A percentile compares a stretch with the other conserved stretches of the same genome.
Evolutionary conservation across 1,284 basidiomycete genomes (phyloP).

Genomic region (Trametes sp.): DNA sequence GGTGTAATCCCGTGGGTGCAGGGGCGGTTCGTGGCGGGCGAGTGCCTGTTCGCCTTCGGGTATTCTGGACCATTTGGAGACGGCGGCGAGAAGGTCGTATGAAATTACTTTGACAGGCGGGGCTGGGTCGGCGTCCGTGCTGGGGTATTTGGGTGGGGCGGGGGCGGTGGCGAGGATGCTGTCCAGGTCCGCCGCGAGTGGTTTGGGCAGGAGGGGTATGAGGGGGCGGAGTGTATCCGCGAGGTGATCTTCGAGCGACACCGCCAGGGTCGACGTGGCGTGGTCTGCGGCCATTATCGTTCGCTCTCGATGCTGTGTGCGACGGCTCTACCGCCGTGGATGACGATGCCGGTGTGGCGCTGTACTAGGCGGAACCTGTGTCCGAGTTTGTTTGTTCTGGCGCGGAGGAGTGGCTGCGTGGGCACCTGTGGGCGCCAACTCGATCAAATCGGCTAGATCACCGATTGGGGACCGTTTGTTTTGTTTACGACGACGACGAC

Average conservation of each 20-base stretch:
- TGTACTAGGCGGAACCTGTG: not conserved
- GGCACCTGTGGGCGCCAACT: conserved; percentile 9
- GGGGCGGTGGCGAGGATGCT: conserved; percentile 16
- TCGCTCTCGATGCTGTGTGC: not conserved
- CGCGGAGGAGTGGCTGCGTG: not conserved
- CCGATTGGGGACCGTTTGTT: not conserved
- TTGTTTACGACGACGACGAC: not conserved
- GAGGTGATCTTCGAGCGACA: conserved; percentile 76
- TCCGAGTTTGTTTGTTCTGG: not conserved
- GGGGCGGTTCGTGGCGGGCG: conserved; percentile 48
- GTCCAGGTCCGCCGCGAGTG: conserved; percentile 51
- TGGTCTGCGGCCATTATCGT: not conserved
- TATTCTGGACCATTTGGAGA: conserved; percentile 75
- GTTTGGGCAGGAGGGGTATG: conserved; percentile 51
- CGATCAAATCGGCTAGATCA: not conserved
- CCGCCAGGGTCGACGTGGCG: conserved; percentile 47
- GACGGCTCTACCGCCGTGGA: conserved; percentile 5
- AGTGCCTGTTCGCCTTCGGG: conserved; percentile 54
- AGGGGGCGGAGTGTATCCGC: conserved; percentile 55
- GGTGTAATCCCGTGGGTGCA: conserved; percentile 63
- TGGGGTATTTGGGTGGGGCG: conserved; percentile 16
- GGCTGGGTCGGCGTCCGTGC: not conserved
- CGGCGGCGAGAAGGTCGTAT: conserved; percentile 60
- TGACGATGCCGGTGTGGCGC: not conserved
- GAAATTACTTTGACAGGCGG: conserved; percentile 55